Evolutionary conservation across 106 monocot species (phyloP).

Genomic region (Apostasia shenzhenica): DNA sequence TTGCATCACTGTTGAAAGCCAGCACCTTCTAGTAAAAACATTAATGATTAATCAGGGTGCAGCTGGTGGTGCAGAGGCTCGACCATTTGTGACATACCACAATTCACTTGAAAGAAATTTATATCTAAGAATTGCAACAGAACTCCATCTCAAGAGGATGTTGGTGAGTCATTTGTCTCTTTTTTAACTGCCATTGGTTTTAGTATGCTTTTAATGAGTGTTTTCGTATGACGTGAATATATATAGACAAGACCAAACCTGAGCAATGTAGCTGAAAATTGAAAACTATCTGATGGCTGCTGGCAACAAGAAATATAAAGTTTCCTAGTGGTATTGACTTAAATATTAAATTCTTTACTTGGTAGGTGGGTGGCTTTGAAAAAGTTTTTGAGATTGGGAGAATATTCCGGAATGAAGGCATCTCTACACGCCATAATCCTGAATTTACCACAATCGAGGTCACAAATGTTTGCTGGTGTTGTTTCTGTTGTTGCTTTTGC

Average conservation of each 20-base stretch:
- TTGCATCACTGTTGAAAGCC: not conserved
- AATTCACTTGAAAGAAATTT: slow-evolving; percentile 97
- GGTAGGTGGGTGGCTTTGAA: slow-evolving; percentile 92
- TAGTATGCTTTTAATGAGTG: not conserved
- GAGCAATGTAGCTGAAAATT: not conserved
- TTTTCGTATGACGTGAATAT: too few relatives aligned
- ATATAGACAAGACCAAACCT: not conserved
- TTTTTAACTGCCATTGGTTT: not conserved
- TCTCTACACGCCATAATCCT: slow-evolving; percentile 99
- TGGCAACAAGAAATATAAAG: not conserved
- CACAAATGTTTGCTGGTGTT: slow-evolving; percentile 4
- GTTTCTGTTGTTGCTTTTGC: not conserved
- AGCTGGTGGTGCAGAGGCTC: slow-evolving; percentile 97
- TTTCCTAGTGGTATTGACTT: not conserved
- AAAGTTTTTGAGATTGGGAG: slow-evolving; percentile 96
- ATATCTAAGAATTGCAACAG: slow-evolving; percentile 93
- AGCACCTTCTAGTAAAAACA: not conserved
- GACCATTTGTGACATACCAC: slow-evolving; percentile 94
- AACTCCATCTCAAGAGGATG: slow-evolving; percentile 95
- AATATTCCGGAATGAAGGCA: slow-evolving; percentile 99
- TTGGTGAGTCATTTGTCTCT: slow-evolving; percentile 44
- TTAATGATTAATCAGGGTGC: slow-evolving; percentile 57
- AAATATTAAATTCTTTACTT: slow-evolving; percentile 5
- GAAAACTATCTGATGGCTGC: not conserved
- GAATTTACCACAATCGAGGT: slow-evolving; percentile 99